phyloP scores from a whole-genome alignment of 805 yeast genomes.

The Saturnispora gosingensis region DNA sequence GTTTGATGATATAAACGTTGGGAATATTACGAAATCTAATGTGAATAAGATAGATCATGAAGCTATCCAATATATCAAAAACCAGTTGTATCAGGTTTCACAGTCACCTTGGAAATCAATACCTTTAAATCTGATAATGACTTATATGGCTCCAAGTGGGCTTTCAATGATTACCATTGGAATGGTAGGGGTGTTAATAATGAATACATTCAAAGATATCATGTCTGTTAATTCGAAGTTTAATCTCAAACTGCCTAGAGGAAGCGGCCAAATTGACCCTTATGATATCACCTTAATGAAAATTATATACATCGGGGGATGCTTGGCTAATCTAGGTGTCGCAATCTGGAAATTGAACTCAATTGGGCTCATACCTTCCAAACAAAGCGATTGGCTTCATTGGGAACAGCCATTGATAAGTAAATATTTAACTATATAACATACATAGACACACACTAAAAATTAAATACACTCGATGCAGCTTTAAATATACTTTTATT shows the following conservation, averaged over 20 bases:
- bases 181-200: constrained; percentile 77
- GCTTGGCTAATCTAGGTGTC: constrained; percentile 49
- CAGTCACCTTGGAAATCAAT: constrained; percentile 68
- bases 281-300: constrained; percentile 22
- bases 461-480: constrained; percentile 13
- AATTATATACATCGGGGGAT: constrained; percentile 27
- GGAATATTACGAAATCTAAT: neutral
- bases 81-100: constrained; percentile 85
- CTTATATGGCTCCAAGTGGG: constrained; percentile 87
- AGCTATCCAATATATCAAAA: constrained; percentile 34
- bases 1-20: neutral
- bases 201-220: constrained; percentile 70
- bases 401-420: constrained; percentile 51
- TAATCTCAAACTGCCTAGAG: constrained; percentile 18
- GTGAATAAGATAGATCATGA: constrained; percentile 22
- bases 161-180: constrained; percentile 85
- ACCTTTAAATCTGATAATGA: constrained; percentile 88
- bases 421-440: constrained; percentile 12
- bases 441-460: neutral
- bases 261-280: constrained; percentile 7
- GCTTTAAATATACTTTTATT: constrained; percentile 22
- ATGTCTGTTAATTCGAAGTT: constrained; percentile 49
- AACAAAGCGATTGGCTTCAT: constrained; percentile 82
- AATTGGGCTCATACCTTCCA: constrained; percentile 89
- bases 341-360: constrained; percentile 79